These are phyloP conservation scores for Phylloporus rhodoxanthus DNA, from an alignment of 768 basidiomycete species.

Conservation along the genomic window DNA sequence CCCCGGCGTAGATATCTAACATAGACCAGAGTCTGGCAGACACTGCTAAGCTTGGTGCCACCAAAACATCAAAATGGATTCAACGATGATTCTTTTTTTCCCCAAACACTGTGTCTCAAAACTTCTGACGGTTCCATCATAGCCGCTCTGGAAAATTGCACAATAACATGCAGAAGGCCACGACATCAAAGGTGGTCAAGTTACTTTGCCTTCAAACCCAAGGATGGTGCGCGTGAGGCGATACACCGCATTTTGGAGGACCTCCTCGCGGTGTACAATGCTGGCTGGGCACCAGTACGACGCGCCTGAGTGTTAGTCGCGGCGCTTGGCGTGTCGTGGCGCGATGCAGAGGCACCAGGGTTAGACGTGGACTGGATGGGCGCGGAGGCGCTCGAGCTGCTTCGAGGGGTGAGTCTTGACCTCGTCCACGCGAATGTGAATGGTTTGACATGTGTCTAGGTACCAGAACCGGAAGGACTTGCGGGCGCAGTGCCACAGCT, in stretches of 20 bases:
- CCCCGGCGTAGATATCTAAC: no score
- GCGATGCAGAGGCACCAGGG: conserved; percentile 21
- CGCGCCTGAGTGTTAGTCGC: conserved; percentile 52
- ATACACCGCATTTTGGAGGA: conserved; percentile 43
- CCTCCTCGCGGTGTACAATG: conserved; percentile 44
- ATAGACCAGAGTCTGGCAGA: no score
- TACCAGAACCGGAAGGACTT: conserved; percentile 27
- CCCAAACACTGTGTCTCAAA: no score
- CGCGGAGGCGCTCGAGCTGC: conserved; percentile 38
- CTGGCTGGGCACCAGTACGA: conserved; percentile 47
- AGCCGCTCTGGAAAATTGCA: no score
- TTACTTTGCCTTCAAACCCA: no score
- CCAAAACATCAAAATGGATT: no score
- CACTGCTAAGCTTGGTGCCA: no score
- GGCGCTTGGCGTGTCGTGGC: conserved; percentile 44
- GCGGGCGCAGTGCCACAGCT: conserved; percentile 39
- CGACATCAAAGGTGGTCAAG: no score
- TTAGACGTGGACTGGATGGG: conserved; percentile 34
- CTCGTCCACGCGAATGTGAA: background rate
- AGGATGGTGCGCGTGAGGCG: conserved; percentile 44
- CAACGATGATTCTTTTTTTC: no score
- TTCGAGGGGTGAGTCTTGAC: conserved; percentile 35
- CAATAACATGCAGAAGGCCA: no score
- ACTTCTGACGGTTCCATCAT: no score
- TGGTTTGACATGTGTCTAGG: conserved; percentile 18